Conservation (phyloP, 495 filamentous ascomycete genomes). For the Aspergillus olivimuriae region DNA sequence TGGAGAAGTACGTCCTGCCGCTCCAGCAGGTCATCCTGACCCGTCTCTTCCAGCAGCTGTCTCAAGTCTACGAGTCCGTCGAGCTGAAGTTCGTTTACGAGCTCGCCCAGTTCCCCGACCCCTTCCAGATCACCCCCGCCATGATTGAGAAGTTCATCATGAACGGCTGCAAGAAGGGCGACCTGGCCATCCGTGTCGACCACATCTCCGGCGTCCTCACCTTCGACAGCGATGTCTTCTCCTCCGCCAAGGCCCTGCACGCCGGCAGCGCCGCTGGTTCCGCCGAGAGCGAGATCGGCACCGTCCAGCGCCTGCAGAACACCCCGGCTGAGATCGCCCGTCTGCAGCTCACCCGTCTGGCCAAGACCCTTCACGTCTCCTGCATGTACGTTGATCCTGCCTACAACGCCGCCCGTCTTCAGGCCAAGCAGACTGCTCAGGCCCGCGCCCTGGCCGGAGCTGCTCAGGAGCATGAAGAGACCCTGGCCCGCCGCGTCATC, state of each 20-base stretch:
- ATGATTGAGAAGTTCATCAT: slow-evolving; percentile 99
- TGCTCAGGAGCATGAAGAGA: slow-evolving; percentile 87
- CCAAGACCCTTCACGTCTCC: slow-evolving; percentile 84
- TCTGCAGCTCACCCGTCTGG: slow-evolving; percentile 83
- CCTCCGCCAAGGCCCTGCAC: slow-evolving; percentile 88
- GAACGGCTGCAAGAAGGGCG: slow-evolving; percentile 99
- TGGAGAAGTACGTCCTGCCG: slow-evolving; percentile 92
- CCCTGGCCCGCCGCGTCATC: slow-evolving; percentile 75
- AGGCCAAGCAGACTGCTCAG: slow-evolving; percentile 74
- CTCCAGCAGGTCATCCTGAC: slow-evolving; percentile 98
- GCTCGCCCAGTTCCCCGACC: slow-evolving; percentile 92
- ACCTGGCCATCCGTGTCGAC: slow-evolving; percentile 92
- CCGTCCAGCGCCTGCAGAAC: slow-evolving; percentile 92
- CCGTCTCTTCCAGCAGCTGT: slow-evolving; percentile 96
- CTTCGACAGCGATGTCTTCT: slow-evolving; percentile 97
- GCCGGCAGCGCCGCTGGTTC: slow-evolving; percentile 80
- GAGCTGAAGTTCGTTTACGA: slow-evolving; percentile 90
- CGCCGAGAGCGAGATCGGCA: slow-evolving; percentile 75
- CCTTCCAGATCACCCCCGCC: slow-evolving; percentile 84
- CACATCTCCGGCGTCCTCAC: slow-evolving; percentile 91
- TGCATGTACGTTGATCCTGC: slow-evolving; percentile 91
- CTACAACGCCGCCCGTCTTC: slow-evolving; percentile 70
- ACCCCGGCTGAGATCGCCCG: slow-evolving; percentile 97
- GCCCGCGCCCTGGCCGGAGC: slow-evolving; percentile 77
- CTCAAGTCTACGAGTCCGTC: slow-evolving; percentile 97